Conservation (phyloP, 2,329 filamentous ascomycete species). For the Colletotrichum tofieldiae region DNA sequence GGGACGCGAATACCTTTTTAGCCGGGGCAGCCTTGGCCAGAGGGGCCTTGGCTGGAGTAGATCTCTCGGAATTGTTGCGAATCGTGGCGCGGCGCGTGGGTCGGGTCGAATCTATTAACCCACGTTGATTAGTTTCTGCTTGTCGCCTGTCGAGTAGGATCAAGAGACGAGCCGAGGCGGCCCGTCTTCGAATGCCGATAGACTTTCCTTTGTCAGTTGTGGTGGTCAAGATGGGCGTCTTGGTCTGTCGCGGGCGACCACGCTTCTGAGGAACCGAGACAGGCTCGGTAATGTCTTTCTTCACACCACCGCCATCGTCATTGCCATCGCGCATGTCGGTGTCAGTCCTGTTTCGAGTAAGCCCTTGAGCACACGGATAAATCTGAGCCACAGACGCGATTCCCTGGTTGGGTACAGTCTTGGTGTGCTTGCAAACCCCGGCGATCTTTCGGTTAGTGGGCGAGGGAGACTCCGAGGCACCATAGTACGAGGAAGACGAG, state of each 20-base stretch:
- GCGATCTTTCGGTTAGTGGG: neutral
- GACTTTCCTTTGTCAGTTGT: neutral
- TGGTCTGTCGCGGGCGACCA: constrained; percentile 10
- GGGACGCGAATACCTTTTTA: constrained; percentile 19
- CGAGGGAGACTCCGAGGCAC: constrained; percentile 1
- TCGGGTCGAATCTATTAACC: neutral
- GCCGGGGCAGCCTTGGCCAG: neutral
- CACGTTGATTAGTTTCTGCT: constrained; percentile 10
- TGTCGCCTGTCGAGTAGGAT: neutral
- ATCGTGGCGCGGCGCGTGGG: neutral
- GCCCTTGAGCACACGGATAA: too few relatives aligned
- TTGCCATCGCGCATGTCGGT: neutral
- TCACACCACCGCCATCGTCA: constrained; percentile 12
- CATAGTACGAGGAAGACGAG: neutral
- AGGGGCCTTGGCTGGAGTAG: neutral
- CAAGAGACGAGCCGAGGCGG: neutral
- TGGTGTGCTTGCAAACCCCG: neutral
- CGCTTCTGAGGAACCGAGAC: constrained; percentile 12
- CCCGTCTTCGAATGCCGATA: neutral
- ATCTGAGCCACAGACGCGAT: neutral
- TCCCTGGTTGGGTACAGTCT: neutral
- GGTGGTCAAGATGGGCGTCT: neutral
- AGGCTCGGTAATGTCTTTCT: neutral
- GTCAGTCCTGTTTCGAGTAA: neutral
- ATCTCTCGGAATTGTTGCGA: neutral